phyloP scores from a whole-genome alignment of 805 yeast genomes.

The Blastobotrys terrestris region DNA sequence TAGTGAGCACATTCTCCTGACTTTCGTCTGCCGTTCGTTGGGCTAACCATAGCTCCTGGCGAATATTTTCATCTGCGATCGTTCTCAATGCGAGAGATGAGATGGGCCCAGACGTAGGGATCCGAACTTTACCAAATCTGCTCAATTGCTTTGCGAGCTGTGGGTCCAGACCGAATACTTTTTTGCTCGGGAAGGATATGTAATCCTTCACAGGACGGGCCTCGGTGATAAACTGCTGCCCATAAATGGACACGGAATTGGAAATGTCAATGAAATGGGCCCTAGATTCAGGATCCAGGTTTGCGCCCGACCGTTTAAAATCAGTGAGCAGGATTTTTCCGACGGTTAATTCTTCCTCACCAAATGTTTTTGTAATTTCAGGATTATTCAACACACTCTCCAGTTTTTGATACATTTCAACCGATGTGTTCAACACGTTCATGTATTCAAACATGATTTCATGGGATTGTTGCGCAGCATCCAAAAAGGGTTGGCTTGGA shows the following conservation, averaged over 20 bases:
- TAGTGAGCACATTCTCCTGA: slow-evolving; percentile 56
- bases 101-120: slow-evolving; percentile 57
- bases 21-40: slow-evolving; percentile 57
- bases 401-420: slow-evolving; percentile 57
- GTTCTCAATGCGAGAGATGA: slow-evolving; percentile 60
- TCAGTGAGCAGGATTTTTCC: slow-evolving; percentile 77
- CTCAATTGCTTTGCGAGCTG: slow-evolving; percentile 23
- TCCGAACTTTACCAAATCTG: slow-evolving; percentile 36
- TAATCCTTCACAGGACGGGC: slow-evolving; percentile 31
- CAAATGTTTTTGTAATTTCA: slow-evolving; percentile 37
- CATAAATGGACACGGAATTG: slow-evolving; percentile 71
- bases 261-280: slow-evolving; percentile 69
- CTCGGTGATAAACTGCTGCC: slow-evolving; percentile 64
- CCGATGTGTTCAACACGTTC: slow-evolving; percentile 86
- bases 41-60: slow-evolving; percentile 69
- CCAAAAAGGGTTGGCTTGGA: slow-evolving; percentile 63
- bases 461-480: slow-evolving; percentile 82
- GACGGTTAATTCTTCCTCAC: slow-evolving; percentile 73
- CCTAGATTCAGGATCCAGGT: slow-evolving; percentile 59
- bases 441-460: slow-evolving; percentile 86
- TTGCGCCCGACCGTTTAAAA: slow-evolving; percentile 85
- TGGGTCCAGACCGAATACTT: slow-evolving; percentile 31
- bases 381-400: slow-evolving; percentile 44
- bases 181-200: slow-evolving; percentile 20
- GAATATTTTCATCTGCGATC: slow-evolving; percentile 48